Conservation (phyloP, 768 basidiomycete genomes). For the Russula foetens region DNA sequence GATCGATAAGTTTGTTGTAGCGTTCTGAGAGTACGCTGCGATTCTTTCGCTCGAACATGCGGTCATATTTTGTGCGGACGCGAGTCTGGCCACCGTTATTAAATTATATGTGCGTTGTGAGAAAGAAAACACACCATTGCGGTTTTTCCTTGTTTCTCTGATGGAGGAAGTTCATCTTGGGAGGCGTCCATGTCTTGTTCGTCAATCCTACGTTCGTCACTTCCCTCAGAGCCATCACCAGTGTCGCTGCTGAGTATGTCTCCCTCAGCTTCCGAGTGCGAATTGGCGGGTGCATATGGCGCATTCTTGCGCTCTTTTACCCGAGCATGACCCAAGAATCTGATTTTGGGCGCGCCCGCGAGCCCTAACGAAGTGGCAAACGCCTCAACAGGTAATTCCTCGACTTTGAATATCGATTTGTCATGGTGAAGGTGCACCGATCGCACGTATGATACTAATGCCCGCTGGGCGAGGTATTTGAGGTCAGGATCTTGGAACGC, state of each 20-base stretch:
- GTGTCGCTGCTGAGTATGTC: conserved; percentile 5
- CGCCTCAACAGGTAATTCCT: conserved; percentile 69
- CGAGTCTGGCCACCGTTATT: conserved; percentile 17
- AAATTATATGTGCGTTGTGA: neutral
- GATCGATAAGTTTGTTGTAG: conserved; percentile 82
- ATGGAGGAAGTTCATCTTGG: neutral
- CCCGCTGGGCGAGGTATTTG: conserved; percentile 92
- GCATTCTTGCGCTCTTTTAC: conserved; percentile 75
- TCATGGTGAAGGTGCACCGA: conserved; percentile 91
- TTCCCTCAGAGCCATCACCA: neutral
- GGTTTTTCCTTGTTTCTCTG: neutral
- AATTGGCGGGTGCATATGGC: conserved; percentile 37
- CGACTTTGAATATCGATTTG: conserved; percentile 85
- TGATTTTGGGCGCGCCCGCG: conserved; percentile 93
- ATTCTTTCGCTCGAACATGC: conserved; percentile 96
- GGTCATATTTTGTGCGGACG: conserved; percentile 90
- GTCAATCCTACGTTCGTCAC: neutral
- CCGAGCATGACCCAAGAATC: conserved; percentile 62
- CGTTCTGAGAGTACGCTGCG: conserved; percentile 87
- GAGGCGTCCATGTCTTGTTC: neutral
- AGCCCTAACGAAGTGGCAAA: conserved; percentile 89
- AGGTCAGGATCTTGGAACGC: conserved; percentile 94
- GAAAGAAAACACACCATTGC: neutral
- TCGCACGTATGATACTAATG: conserved; percentile 92
- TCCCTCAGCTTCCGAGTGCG: conserved; percentile 26